Evolutionary conservation across 345 rosid genomes (phyloP), one percentile per base, ranked within the genome.

Genomic region (Sisymbrium irio): DNA sequence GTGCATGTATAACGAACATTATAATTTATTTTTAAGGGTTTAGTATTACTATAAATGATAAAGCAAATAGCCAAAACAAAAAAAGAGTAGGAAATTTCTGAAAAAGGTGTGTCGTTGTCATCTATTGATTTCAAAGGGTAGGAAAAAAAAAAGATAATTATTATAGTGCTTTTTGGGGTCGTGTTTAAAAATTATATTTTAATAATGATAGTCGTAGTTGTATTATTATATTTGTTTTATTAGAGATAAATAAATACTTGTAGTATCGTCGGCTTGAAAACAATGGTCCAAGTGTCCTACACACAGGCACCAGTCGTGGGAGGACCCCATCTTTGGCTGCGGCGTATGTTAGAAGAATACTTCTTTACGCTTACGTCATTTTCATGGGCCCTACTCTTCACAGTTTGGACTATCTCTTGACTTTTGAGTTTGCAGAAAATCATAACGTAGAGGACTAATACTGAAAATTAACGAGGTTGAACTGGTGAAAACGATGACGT

Each of bases 211-310:
- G 9, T 45, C n/a, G 2, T 59, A 7, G 25, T 11, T 8, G 14
- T 39, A 37, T 19, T 46, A 47, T 33, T 50, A 2, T 22, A 46
- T 7, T 19, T 46, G 18, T 33, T 50, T 2, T 22, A 46, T 7
- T 9, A 68, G 53, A 68, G n/a, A 62, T 62, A 42, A 27, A 62
- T n/a, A 41, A 17, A 51, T 49, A 54, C 46, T 41, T 7, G 37
- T 22, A 39, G 51, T 28, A 14, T 35, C 36, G 63, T 44, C 63
- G 65, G 37, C 37, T 62, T 69, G 40, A 14, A n/a, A 55, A 13
- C 73, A 36, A 51, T 39, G 59, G 63, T 17, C 78, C 68, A 67
- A 35, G 73, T 80, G 69, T 80, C 65, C 11, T 65, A 49, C 76
- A 67, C 15, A 62, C 69, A 53, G 25, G 49, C 60, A 56, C 65